phyloP scores from a whole-genome alignment of 768 basidiomycete genomes.

The Pulveroboletus sp. region DNA sequence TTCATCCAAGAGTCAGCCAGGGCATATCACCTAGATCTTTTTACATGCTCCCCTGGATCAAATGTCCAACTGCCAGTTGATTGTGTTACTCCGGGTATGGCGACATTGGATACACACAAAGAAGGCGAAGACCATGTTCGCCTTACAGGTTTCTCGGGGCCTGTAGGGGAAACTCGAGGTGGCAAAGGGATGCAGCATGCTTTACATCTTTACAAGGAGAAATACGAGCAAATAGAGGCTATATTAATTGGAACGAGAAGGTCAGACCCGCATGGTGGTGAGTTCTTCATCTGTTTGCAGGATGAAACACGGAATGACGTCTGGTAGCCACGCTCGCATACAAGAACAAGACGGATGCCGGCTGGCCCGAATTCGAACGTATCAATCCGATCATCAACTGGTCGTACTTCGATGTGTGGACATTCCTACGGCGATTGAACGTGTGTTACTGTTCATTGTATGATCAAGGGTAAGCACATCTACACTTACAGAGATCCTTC shows the following conservation, averaged over 20 bases:
- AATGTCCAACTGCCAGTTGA: conserved; percentile 46
- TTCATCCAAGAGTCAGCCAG: conserved; percentile 68
- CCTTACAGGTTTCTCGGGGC: conserved; percentile 23
- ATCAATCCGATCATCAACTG: conserved; percentile 97
- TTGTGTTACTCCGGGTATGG: conserved; percentile 38
- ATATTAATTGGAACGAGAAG: conserved; percentile 87
- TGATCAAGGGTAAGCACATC: conserved; percentile 70
- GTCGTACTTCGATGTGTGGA: conserved; percentile 88
- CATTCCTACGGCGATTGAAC: conserved; percentile 64
- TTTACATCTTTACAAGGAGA: conserved; percentile 64
- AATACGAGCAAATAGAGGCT: conserved; percentile 63
- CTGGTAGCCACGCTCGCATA: conserved; percentile 63
- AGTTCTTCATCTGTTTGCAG: conserved; percentile 24
- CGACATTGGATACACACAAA: conserved; percentile 14
- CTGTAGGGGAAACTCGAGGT: conserved; percentile 53
- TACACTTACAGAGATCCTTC: not conserved
- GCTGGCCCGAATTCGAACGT: conserved; percentile 86
- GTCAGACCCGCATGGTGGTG: conserved; percentile 92
- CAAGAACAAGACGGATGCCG: conserved; percentile 76
- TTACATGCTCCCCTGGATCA: conserved; percentile 32
- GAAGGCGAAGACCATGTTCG: conserved; percentile 2
- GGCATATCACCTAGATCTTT: conserved; percentile 73
- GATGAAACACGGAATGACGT: not conserved
- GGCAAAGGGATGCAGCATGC: conserved; percentile 76
- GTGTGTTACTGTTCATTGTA: conserved; percentile 89